Evolutionary conservation across 805 yeast genomes (phyloP).

Genomic region (Alloascoidea africana): DNA sequence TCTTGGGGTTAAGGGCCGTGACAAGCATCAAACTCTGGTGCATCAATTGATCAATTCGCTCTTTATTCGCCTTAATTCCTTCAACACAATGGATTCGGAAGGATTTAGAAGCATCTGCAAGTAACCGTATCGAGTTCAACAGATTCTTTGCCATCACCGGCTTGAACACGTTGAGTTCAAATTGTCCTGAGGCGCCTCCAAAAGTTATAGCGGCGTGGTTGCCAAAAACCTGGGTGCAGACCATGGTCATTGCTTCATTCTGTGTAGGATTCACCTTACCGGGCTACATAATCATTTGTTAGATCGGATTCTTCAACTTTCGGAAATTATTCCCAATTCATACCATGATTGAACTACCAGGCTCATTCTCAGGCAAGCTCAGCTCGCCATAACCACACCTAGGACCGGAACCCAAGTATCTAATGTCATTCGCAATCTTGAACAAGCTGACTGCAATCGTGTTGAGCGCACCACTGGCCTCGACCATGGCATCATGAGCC

Average conservation of each 20-base stretch:
- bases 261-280: slow-evolving; percentile 99
- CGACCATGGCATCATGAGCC: slow-evolving; percentile 97
- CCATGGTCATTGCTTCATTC: slow-evolving; percentile 98
- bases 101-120: slow-evolving; percentile 81
- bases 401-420: slow-evolving; percentile 98
- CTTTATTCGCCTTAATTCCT: slow-evolving; percentile 80
- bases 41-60: slow-evolving; percentile 73
- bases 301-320: too few relatives aligned
- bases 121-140: slow-evolving; percentile 70
- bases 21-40: slow-evolving; percentile 96
- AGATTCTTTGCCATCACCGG: slow-evolving; percentile 90
- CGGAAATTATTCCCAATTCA: too few relatives aligned
- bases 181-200: slow-evolving; percentile 98
- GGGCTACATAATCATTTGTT: too few relatives aligned
- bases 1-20: slow-evolving; percentile 96
- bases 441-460: slow-evolving; percentile 84
- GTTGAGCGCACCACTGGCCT: slow-evolving; percentile 94
- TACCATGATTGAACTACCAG: slow-evolving; percentile 98
- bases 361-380: slow-evolving; percentile 93
- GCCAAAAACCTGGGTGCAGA: slow-evolving; percentile 94
- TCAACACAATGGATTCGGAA: slow-evolving; percentile 93
- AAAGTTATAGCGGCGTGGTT: slow-evolving; percentile 90
- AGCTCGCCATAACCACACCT: slow-evolving; percentile 98
- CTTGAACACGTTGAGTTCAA: slow-evolving; percentile 95
- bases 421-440: slow-evolving; percentile 96